Evolutionary conservation across 2,329 filamentous ascomycete species (phyloP).

Genomic region (Neonectria sp.): DNA sequence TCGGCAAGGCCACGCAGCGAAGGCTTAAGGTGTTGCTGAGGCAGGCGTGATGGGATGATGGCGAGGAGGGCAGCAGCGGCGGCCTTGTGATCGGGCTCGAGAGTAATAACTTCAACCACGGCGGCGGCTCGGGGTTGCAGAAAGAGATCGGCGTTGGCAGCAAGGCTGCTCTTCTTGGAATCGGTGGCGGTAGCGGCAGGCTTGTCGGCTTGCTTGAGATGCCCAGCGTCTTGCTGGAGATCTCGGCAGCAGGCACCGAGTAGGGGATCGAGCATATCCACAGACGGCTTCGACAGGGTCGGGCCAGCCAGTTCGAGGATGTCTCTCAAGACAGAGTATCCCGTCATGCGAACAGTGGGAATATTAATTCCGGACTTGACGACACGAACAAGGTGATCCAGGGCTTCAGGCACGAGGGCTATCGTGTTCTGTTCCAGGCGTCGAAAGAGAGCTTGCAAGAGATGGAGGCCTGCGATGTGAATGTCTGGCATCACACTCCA

Average conservation of each 20-base stretch:
- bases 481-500: slow-evolving; percentile 82
- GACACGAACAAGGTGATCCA: slow-evolving; percentile 81
- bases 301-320: slow-evolving; percentile 76
- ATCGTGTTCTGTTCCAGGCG: slow-evolving; percentile 72
- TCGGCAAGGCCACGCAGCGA: slow-evolving; percentile 83
- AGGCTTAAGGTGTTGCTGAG: slow-evolving; percentile 77
- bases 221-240: slow-evolving; percentile 70
- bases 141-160: slow-evolving; percentile 81
- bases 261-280: slow-evolving; percentile 74
- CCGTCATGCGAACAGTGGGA: slow-evolving; percentile 69
- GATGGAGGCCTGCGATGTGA: slow-evolving; percentile 77
- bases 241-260: slow-evolving; percentile 82
- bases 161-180: slow-evolving; percentile 57
- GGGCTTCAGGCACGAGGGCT: slow-evolving; percentile 73
- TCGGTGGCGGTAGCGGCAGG: slow-evolving; percentile 49
- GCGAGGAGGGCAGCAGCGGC: slow-evolving; percentile 76
- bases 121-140: slow-evolving; percentile 61
- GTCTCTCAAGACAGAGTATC: slow-evolving; percentile 72
- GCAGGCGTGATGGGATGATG: slow-evolving; percentile 73
- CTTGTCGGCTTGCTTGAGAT: slow-evolving; percentile 59
- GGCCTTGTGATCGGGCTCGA: slow-evolving; percentile 63
- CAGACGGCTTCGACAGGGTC: slow-evolving; percentile 75
- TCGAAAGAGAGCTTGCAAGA: slow-evolving; percentile 71
- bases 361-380: slow-evolving; percentile 72
- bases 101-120: slow-evolving; percentile 51